A percentile compares a stretch with the other conserved stretches of the same genome.
These are phyloP conservation scores for Neolentinus lepideus DNA, from an alignment of 1,284 basidiomycete genomes.

Conservation along the genomic window DNA sequence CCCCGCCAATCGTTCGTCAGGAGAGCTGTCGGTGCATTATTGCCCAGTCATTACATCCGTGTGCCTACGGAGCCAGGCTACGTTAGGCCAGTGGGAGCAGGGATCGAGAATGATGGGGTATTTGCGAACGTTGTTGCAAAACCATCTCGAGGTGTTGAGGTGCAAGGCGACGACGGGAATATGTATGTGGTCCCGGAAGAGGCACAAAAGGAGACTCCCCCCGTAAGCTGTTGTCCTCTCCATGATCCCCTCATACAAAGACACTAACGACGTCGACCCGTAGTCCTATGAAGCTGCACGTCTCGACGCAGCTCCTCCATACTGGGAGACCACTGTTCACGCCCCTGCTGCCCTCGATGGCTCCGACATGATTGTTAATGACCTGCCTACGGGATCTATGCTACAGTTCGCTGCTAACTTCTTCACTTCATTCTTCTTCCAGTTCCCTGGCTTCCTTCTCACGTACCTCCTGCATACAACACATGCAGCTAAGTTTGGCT, in stretches of 20 bases:
- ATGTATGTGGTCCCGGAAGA: slow-evolving; percentile 71
- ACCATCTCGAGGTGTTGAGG: slow-evolving; percentile 46
- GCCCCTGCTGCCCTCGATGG: slow-evolving; percentile 49
- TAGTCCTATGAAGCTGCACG: slow-evolving; percentile 88
- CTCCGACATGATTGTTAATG: slow-evolving; percentile 66
- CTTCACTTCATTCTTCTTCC: slow-evolving; percentile 92
- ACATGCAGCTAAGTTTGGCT: slow-evolving; percentile 92
- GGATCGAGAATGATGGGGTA: slow-evolving; percentile 88
- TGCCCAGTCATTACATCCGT: slow-evolving; percentile 70
- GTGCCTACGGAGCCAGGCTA: slow-evolving; percentile 36
- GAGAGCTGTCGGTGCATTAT: slow-evolving; percentile 55
- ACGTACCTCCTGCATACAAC: slow-evolving; percentile 92
- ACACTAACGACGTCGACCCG: slow-evolving; percentile 6
- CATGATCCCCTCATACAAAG: not conserved
- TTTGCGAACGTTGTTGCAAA: slow-evolving; percentile 95
- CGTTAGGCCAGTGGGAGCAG: slow-evolving; percentile 53
- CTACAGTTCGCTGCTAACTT: slow-evolving; percentile 74
- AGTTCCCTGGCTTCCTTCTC: slow-evolving; percentile 93
- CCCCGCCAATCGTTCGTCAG: slow-evolving; percentile 51
- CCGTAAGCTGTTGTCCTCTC: slow-evolving; percentile 45
- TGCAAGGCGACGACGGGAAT: slow-evolving; percentile 51
- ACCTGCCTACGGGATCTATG: slow-evolving; percentile 64
- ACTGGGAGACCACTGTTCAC: slow-evolving; percentile 96
- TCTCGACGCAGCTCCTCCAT: slow-evolving; percentile 88
- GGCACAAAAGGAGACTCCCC: slow-evolving; percentile 75